Evolutionary conservation across 148 eudicot genomes (phyloP).

Genomic region (Nepenthes mirabilis): DNA sequence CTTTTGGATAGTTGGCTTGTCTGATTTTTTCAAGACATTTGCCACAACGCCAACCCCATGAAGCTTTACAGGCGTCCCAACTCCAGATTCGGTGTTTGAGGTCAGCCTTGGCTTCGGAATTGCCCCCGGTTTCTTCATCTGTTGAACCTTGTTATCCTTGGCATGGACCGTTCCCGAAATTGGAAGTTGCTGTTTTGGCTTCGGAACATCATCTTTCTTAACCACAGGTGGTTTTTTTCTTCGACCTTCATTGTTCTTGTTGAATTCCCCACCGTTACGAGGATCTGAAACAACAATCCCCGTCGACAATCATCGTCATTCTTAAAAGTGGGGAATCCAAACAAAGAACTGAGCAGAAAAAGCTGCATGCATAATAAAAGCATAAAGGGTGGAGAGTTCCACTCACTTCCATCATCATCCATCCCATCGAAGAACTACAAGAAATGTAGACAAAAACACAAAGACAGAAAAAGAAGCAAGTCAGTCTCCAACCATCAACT

Average conservation of each 20-base stretch:
- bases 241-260: slow-evolving; percentile 41
- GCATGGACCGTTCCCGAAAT: slow-evolving; percentile 16
- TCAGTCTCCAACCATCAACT: slow-evolving; percentile 20
- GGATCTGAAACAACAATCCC: slow-evolving; percentile 50
- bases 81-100: slow-evolving; percentile 26
- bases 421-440: slow-evolving; percentile 82
- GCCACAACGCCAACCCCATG: slow-evolving; percentile 16
- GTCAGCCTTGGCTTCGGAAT: slow-evolving; percentile 36
- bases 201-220: slow-evolving; percentile 19
- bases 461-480: slow-evolving; percentile 12
- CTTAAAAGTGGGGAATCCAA: slow-evolving; percentile 32
- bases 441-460: slow-evolving; percentile 9
- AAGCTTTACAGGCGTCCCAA: slow-evolving; percentile 49
- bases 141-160: slow-evolving; percentile 36
- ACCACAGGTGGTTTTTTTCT: slow-evolving; percentile 34
- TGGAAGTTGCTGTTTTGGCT: slow-evolving; percentile 20
- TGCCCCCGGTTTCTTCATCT: slow-evolving; percentile 27
- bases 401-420: slow-evolving; percentile 98
- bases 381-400: slow-evolving; percentile 17
- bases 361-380: slow-evolving; percentile 13
- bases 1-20: slow-evolving; percentile 30
- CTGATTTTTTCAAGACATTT: slow-evolving; percentile 29
- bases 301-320: slow-evolving; percentile 21
- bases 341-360: slow-evolving; percentile 29
- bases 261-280: slow-evolving; percentile 53